phyloP scores from a whole-genome alignment of 2,329 filamentous ascomycete species.

The Fusarium redolens region DNA sequence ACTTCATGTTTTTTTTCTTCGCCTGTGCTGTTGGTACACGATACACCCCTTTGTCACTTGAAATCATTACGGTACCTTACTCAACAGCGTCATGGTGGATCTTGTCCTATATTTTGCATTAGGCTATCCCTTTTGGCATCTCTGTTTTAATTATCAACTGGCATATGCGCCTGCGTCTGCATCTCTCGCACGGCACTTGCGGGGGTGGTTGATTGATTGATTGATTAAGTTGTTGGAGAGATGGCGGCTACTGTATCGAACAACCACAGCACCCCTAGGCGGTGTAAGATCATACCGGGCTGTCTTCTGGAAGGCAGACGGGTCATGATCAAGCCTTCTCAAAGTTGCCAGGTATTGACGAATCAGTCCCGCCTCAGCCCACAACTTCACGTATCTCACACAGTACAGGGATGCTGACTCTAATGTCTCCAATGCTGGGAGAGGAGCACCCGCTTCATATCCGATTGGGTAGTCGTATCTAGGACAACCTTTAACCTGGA shows the following conservation, averaged over 20 bases:
- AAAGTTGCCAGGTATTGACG: slow-evolving; percentile 25
- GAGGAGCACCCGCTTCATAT: slow-evolving; percentile 38
- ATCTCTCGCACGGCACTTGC: slow-evolving; percentile 10
- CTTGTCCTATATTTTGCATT: neutral
- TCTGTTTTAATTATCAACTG: slow-evolving; percentile 25
- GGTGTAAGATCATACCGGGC: slow-evolving; percentile 14
- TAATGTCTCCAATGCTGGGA: slow-evolving; percentile 18
- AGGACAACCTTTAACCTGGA: slow-evolving; percentile 42
- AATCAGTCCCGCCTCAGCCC: slow-evolving; percentile 34
- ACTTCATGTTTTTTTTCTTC: slow-evolving; percentile 11
- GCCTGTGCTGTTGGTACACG: neutral
- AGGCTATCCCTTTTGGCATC: neutral
- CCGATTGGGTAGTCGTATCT: slow-evolving; percentile 42
- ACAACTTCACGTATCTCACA: slow-evolving; percentile 29
- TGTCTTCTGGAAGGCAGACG: slow-evolving; percentile 28
- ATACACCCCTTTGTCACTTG: slow-evolving; percentile 25
- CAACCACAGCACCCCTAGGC: slow-evolving; percentile 9
- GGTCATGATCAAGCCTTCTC: slow-evolving; percentile 13
- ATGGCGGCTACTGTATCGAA: slow-evolving; percentile 1
- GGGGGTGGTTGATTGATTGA: slow-evolving; percentile 9
- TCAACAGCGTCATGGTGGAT: slow-evolving; percentile 36
- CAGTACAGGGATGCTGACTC: slow-evolving; percentile 39
- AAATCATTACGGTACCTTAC: neutral
- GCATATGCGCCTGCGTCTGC: slow-evolving; percentile 25
- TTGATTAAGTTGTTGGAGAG: neutral